Percentiles rank a stretch among this genome's conserved stretches.
These are phyloP conservation scores for Penicillium diatomitis DNA, from an alignment of 495 filamentous ascomycete species.

Conservation along the genomic window DNA sequence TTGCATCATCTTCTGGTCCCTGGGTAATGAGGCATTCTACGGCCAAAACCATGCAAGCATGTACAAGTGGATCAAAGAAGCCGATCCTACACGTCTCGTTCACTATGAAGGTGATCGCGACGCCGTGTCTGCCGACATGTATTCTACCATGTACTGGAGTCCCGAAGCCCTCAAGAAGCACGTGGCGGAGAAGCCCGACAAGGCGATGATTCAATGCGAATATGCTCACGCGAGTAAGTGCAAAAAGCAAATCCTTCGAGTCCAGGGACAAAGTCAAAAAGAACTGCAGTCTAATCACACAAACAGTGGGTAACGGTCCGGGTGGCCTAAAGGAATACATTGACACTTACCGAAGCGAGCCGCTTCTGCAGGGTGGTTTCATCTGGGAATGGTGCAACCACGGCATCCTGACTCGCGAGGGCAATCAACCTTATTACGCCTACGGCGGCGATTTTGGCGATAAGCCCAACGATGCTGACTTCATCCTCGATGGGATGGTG, in stretches of 20 bases:
- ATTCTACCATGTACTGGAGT: conserved; percentile 55
- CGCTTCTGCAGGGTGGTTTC: conserved; percentile 56
- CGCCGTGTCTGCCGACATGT: conserved; percentile 53
- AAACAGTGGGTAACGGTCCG: conserved; percentile 63
- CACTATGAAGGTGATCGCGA: conserved; percentile 58
- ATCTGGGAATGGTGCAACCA: conserved; percentile 72
- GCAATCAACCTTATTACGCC: conserved; percentile 46
- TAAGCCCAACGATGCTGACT: conserved; percentile 52
- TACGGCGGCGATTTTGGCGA: conserved; percentile 65
- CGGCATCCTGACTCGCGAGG: conserved; percentile 45
- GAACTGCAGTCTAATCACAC: conserved; percentile 26
- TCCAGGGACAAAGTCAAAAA: conserved; percentile 24
- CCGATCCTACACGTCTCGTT: conserved; percentile 48
- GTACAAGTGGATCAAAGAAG: conserved; percentile 50
- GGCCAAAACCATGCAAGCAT: conserved; percentile 55
- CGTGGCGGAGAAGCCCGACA: conserved; percentile 34
- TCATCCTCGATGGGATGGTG: conserved; percentile 59
- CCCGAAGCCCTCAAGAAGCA: conserved; percentile 38
- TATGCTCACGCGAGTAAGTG: conserved; percentile 46
- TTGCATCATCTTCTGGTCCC: conserved; percentile 58
- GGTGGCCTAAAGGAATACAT: conserved; percentile 58
- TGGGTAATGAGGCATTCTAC: conserved; percentile 63
- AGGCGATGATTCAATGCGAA: conserved; percentile 56
- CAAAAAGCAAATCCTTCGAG: background rate
- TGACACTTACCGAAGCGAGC: conserved; percentile 46